Percentiles rank a stretch among this genome's conserved stretches.
These are phyloP conservation scores for Bacterosira constricta DNA, from an alignment of 108 stramenopile species.

Conservation along the genomic window DNA sequence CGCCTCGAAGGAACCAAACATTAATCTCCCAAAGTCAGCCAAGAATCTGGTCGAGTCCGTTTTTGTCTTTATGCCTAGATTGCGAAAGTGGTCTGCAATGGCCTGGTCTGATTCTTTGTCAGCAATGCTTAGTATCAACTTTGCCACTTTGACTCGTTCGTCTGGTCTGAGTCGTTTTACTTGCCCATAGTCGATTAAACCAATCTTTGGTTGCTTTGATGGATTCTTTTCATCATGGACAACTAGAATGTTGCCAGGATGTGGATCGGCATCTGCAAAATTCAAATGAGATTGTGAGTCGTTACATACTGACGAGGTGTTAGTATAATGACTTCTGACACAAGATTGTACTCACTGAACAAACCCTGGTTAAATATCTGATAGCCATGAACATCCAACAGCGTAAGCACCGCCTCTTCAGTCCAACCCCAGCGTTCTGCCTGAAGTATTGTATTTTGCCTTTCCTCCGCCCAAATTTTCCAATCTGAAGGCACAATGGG, in stretches of 20 bases:
- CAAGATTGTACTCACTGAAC: constrained; percentile 57
- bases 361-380: constrained; percentile 75
- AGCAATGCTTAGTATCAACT: constrained; percentile 69
- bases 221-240: constrained; percentile 27
- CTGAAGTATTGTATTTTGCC: constrained; percentile 47
- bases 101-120: constrained; percentile 64
- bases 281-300: too few relatives aligned
- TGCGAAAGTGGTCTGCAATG: constrained; percentile 67
- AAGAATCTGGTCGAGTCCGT: constrained; percentile 74
- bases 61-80: constrained; percentile 64
- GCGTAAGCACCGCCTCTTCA: constrained; percentile 55
- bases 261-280: constrained; percentile 49
- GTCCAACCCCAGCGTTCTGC: constrained; percentile 52
- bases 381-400: constrained; percentile 83
- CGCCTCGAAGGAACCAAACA: constrained; percentile 71
- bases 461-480: constrained; percentile 64
- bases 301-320: too few relatives aligned
- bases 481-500: constrained; percentile 49
- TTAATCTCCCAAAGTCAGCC: constrained; percentile 69
- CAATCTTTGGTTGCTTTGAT: constrained; percentile 24
- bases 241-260: constrained; percentile 66
- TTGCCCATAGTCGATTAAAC: constrained; percentile 76
- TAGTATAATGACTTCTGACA: too few relatives aligned
- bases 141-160: constrained; percentile 63
- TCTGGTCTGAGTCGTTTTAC: constrained; percentile 57